Conservation (phyloP, 768 basidiomycete species). For the Suillus lakei region DNA sequence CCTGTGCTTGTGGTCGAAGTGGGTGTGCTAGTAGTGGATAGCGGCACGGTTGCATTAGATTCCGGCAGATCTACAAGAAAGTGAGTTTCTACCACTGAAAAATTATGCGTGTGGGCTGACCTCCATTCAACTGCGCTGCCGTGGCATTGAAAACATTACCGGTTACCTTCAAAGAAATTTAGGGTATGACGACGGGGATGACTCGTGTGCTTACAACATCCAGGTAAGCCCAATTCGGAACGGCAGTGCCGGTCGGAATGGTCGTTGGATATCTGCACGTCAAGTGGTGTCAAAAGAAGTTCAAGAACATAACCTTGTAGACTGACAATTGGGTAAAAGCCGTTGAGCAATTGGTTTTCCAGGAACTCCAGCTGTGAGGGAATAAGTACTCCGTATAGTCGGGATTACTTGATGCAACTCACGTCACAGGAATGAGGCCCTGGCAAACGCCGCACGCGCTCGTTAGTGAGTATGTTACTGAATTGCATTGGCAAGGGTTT, state of each 20-base stretch:
- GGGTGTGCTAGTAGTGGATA: slow-evolving; percentile 16
- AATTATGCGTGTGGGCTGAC: slow-evolving; percentile 15
- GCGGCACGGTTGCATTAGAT: slow-evolving; percentile 40
- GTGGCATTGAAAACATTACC: slow-evolving; percentile 46
- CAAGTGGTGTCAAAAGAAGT: slow-evolving; percentile 9
- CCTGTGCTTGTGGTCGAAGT: slow-evolving; percentile 7
- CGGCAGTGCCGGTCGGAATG: slow-evolving; percentile 52
- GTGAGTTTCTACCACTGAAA: slow-evolving; percentile 3
- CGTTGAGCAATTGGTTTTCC: slow-evolving; percentile 51
- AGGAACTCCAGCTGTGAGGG: slow-evolving; percentile 51
- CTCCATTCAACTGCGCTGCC: slow-evolving; percentile 39
- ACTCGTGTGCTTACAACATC: slow-evolving; percentile 47
- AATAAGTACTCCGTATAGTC: neutral
- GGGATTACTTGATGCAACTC: slow-evolving; percentile 8
- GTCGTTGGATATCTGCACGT: slow-evolving; percentile 45
- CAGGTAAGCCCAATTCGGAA: slow-evolving; percentile 68
- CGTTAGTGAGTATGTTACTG: slow-evolving; percentile 57
- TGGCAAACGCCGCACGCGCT: slow-evolving; percentile 68
- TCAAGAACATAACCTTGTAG: neutral
- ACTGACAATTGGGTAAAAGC: slow-evolving; percentile 37
- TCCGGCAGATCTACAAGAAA: slow-evolving; percentile 43
- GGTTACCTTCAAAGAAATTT: slow-evolving; percentile 16
- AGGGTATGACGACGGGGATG: neutral
- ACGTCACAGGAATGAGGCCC: slow-evolving; percentile 43
- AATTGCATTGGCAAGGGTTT: slow-evolving; percentile 56